Percentiles rank a stretch among this genome's conserved stretches.
phyloP scores from a whole-genome alignment of 2,329 filamentous ascomycete species.

The Uncinocarpus reesii region DNA sequence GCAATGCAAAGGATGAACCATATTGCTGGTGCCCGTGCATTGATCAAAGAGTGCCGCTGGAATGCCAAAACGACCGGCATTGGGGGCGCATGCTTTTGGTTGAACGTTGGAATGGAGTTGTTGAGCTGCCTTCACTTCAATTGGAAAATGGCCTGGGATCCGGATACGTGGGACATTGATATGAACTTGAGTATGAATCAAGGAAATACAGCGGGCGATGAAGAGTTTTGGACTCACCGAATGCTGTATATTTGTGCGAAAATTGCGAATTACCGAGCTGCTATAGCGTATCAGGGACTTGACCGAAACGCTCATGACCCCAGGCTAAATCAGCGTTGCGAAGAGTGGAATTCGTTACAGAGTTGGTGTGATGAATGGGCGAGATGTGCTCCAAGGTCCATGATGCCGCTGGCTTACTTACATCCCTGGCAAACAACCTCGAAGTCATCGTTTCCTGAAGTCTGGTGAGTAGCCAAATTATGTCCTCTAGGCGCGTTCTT shows the following conservation, averaged over 20 bases:
- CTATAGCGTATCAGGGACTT: conserved; percentile 51
- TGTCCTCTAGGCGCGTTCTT: background rate
- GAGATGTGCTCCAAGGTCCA: conserved; percentile 64
- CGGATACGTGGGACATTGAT: conserved; percentile 79
- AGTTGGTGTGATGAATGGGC: conserved; percentile 77
- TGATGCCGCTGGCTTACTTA: conserved; percentile 75
- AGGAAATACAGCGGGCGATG: conserved; percentile 47
- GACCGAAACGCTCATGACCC: conserved; percentile 50
- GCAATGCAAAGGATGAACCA: conserved; percentile 77
- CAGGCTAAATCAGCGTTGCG: conserved; percentile 52
- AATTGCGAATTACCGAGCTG: conserved; percentile 72
- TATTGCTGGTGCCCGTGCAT: conserved; percentile 69
- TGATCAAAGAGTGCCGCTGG: conserved; percentile 87
- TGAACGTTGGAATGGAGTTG: conserved; percentile 86
- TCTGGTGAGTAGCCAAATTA: conserved; percentile 54
- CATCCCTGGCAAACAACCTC: conserved; percentile 55
- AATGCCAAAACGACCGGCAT: conserved; percentile 67
- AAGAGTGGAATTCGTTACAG: conserved; percentile 73
- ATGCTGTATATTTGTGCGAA: conserved; percentile 85
- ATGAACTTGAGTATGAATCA: conserved; percentile 56
- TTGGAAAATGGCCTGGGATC: conserved; percentile 79
- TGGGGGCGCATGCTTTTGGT: conserved; percentile 84
- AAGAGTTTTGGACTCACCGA: conserved; percentile 79
- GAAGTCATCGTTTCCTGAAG: conserved; percentile 71
- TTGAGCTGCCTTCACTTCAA: conserved; percentile 78